Evolutionary conservation across 2,329 filamentous ascomycete species (phyloP), one percentile per base, ranked within the genome.

Genomic region (Fusarium sp.): DNA sequence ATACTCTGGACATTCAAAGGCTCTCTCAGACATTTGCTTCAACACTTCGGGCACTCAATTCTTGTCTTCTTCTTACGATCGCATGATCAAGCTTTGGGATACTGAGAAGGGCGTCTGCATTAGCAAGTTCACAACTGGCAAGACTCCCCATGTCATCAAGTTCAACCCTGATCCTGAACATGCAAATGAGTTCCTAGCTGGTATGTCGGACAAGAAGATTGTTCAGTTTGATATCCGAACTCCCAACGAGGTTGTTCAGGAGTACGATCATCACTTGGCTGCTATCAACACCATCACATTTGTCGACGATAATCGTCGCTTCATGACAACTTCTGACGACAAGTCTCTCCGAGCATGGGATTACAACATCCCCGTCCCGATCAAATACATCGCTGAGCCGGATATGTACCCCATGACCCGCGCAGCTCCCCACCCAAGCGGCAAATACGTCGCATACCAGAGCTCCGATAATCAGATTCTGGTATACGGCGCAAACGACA

Each of bases 171-270:
- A 90, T 48, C 83, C 86, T 0, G 90, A 92, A 55, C 89, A 91
- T 70, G 88, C 91, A 11, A 92, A 96, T 78, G 95, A 98, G 79
- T 99, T 99, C 80, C 82, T 99, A 57, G 94, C 94, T 3, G 96
- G 96, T 75, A 97, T 98, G 93, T 96, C 93, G 37, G 95, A 99
- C 81, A 99, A 99, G 85, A 98, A 98, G 84, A 99, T 99, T 73
- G 87, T 99, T 41, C 96, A 99, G 77, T 99, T 97, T 80, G 96
- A 99, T 80, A 94, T 91, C 4, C 89, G 97, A 28, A 90, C 91
- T 9, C 82, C 85, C 64, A 89, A 89, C 71, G 90, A 97, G 74
- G 86, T 96, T 61, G 92, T 97, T 15, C 97, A 99, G 77, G 96
- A 98, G 83, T 99, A 99, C 82, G 95, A 99, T 77, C 96, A 99